Conservation (phyloP, 345 rosid species). For the Fremontodendron californicum region DNA sequence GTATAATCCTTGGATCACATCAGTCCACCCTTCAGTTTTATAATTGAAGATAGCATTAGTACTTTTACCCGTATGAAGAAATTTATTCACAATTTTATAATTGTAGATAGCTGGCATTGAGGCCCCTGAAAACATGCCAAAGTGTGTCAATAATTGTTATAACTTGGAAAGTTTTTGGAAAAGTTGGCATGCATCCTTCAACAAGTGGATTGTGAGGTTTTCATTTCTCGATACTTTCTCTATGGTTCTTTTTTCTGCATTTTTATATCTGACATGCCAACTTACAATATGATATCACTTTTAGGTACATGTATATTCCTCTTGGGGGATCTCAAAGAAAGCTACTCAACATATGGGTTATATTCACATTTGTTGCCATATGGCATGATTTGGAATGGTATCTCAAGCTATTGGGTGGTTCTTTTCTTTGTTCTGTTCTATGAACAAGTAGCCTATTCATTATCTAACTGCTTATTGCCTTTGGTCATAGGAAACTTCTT, state of each 20-base stretch:
- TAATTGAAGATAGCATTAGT: background rate
- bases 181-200: constrained; percentile 97
- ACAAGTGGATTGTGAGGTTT: constrained; percentile 98
- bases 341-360: constrained; percentile 80
- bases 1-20: constrained; percentile 2
- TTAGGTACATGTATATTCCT: constrained; percentile 93
- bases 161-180: constrained; percentile 91
- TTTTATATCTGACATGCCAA: constrained; percentile 1
- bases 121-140: constrained; percentile 88
- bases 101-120: constrained; percentile 81
- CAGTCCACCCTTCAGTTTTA: constrained; percentile 7
- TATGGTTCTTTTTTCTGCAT: constrained; percentile 8
- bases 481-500: constrained; percentile 77
- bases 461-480: constrained; percentile 28
- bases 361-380: constrained; percentile 90
- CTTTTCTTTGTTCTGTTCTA: constrained; percentile 13
- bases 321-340: constrained; percentile 87
- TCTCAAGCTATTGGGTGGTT: background rate
- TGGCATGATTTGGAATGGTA: constrained; percentile 99
- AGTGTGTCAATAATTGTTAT: constrained; percentile 86
- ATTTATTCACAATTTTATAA: background rate
- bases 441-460: constrained; percentile 10
- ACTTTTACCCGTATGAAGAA: background rate
- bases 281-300: constrained; percentile 11
- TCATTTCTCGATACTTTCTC: constrained; percentile 19